phyloP scores from a whole-genome alignment of 2,329 filamentous ascomycete genomes.

The Calonectria honghensis region DNA sequence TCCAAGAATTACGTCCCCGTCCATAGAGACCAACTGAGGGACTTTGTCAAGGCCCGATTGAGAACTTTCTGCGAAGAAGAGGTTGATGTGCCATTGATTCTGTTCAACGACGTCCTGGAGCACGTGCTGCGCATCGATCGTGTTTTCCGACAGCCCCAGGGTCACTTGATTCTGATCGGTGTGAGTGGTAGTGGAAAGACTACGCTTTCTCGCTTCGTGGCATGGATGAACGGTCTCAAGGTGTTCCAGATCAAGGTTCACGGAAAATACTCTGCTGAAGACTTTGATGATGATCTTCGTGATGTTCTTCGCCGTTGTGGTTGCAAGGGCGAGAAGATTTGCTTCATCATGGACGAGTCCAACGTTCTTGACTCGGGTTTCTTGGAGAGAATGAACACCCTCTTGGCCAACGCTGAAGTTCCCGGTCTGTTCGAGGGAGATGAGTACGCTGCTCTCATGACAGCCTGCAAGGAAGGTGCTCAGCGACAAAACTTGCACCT shows the following conservation, averaged over 20 bases:
- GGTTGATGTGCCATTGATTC: slow-evolving; percentile 96
- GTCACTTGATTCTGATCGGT: slow-evolving; percentile 98
- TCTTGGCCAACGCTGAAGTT: slow-evolving; percentile 99
- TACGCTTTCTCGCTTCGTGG: slow-evolving; percentile 96
- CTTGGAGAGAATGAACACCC: slow-evolving; percentile 98
- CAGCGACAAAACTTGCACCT: slow-evolving; percentile 96
- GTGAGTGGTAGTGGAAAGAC: slow-evolving; percentile 99
- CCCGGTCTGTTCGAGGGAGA: slow-evolving; percentile 99
- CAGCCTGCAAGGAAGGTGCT: slow-evolving; percentile 97
- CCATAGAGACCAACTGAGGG: slow-evolving; percentile 93
- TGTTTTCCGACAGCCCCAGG: slow-evolving; percentile 98
- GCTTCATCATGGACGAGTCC: slow-evolving; percentile 99
- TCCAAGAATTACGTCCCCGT: slow-evolving; percentile 99
- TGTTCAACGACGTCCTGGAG: slow-evolving; percentile 99
- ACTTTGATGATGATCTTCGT: slow-evolving; percentile 98
- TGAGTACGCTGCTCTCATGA: slow-evolving; percentile 98
- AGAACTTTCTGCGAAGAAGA: slow-evolving; percentile 99
- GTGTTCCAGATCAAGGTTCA: slow-evolving; percentile 99
- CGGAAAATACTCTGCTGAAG: slow-evolving; percentile 97
- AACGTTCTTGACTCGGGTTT: slow-evolving; percentile 99
- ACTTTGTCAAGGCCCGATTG: slow-evolving; percentile 97
- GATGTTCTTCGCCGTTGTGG: slow-evolving; percentile 95
- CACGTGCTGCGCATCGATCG: slow-evolving; percentile 98
- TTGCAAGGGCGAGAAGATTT: slow-evolving; percentile 99
- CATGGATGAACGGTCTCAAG: slow-evolving; percentile 99